Evolutionary conservation across 2,329 filamentous ascomycete genomes (phyloP).

Genomic region (Ophiostoma montium): DNA sequence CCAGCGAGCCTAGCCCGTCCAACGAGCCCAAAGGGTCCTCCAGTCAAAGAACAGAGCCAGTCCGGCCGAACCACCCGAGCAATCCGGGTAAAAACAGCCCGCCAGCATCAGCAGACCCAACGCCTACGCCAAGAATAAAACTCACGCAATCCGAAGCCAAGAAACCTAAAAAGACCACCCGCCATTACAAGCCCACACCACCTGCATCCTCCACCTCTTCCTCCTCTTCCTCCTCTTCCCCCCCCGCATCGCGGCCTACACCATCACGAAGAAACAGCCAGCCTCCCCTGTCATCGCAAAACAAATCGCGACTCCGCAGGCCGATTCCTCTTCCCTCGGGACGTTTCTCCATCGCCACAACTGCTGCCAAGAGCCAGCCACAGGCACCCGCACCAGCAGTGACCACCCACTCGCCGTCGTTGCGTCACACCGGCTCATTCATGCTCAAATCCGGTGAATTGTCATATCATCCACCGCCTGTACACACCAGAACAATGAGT

Average conservation of each 20-base stretch:
- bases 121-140: neutral
- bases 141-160: neutral
- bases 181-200: neutral
- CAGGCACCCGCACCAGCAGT: neutral
- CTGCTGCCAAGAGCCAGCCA: neutral
- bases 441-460: neutral
- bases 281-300: neutral
- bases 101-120: conserved; percentile 8
- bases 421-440: conserved; percentile 4
- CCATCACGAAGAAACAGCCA: neutral
- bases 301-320: neutral
- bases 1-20: neutral
- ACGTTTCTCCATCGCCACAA: neutral
- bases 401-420: neutral
- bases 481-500: neutral
- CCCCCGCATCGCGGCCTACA: neutral
- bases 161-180: neutral
- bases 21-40: neutral
- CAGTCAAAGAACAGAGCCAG: neutral
- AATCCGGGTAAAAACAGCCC: conserved; percentile 11
- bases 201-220: neutral
- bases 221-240: neutral
- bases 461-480: conserved; percentile 1
- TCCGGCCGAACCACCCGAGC: neutral
- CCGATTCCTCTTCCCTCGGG: neutral